Percentiles rank a stretch among this genome's conserved stretches.
Evolutionary conservation across 1,284 basidiomycete species (phyloP).

Genomic region (Rhizoctonia solani): DNA sequence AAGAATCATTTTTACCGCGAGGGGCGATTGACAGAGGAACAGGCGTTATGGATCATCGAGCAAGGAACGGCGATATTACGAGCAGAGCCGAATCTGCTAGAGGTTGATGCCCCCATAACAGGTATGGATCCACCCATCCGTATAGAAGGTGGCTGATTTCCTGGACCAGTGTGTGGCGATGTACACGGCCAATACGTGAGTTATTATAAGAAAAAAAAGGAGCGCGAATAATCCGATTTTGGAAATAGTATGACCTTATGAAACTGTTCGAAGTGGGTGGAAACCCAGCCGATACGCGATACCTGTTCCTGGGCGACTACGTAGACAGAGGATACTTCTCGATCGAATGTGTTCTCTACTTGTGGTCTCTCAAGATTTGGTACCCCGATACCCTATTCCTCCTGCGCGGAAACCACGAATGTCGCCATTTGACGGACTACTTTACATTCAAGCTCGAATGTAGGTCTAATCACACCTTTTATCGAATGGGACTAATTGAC

Average conservation of each 20-base stretch:
- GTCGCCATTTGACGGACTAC: constrained; percentile 93
- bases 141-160: background rate
- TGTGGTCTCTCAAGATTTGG: constrained; percentile 93
- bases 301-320: constrained; percentile 97
- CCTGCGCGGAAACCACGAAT: constrained; percentile 97
- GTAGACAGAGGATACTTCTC: constrained; percentile 97
- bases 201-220: too few species aligned
- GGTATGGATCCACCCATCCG: constrained; percentile 58
- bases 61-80: constrained; percentile 78
- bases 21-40: constrained; percentile 87
- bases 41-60: constrained; percentile 85
- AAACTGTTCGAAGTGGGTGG: constrained; percentile 98
- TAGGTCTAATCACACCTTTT: constrained; percentile 49
- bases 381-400: constrained; percentile 89
- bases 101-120: constrained; percentile 93
- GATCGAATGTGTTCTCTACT: constrained; percentile 92
- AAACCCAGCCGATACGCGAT: constrained; percentile 85
- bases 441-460: constrained; percentile 97
- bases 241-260: constrained; percentile 98
- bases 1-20: constrained; percentile 99
- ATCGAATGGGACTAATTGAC: constrained; percentile 24
- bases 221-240: too few species aligned
- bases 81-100: constrained; percentile 85
- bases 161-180: constrained; percentile 79
- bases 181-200: constrained; percentile 97